Evolutionary conservation across 257 asterid genomes (phyloP), one percentile per base, ranked within the genome.

Genomic region (Anisodus acutangulus): DNA sequence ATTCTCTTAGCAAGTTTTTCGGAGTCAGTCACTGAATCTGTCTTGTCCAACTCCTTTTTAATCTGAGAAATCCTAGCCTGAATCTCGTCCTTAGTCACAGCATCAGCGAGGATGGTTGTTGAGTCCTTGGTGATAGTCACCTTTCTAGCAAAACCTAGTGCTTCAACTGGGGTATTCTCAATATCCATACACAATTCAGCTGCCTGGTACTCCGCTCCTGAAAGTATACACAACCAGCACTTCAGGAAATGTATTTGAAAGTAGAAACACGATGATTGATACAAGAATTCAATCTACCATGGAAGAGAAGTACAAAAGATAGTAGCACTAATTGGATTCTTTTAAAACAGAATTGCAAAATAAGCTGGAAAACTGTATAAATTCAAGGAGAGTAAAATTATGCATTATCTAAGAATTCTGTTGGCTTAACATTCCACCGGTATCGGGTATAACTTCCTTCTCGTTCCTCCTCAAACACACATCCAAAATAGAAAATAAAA

Each of bases 131-230:
- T 84, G 4, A 89, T 87, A n/a, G 84, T 88, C 84, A 89, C 88
- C 80, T 89, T 89, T 60, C 90, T 84, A 51, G 89, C 92, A 86
- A 84, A 82, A 15, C 92, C 90, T 35, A 89, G 66, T 37, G 88
- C 89, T 79, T 89, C 92, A 81, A 96, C 84, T 10, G 88, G 89
- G 7, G 98, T 92, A 82, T 93, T 92, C 88, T 93, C 99, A 79
- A 96, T 93, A 22, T 90, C 88, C 87, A 94, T 86, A 53, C 98
- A 96, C 89, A 96, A 86, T 68, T 94, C 99, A 11, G 91, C 89
- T 11, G 99, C 97, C 89, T 94, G 99, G 88, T 85, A 94, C 89
- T 95, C 97, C 4, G 99, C 98, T 80, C 99, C 98, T 94, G 94
- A 66, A 45, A 76, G 22, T 76, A 81, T 63, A 63, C 37, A 45